Conservation (phyloP, 768 basidiomycete species). For the Boletellus ananas region DNA sequence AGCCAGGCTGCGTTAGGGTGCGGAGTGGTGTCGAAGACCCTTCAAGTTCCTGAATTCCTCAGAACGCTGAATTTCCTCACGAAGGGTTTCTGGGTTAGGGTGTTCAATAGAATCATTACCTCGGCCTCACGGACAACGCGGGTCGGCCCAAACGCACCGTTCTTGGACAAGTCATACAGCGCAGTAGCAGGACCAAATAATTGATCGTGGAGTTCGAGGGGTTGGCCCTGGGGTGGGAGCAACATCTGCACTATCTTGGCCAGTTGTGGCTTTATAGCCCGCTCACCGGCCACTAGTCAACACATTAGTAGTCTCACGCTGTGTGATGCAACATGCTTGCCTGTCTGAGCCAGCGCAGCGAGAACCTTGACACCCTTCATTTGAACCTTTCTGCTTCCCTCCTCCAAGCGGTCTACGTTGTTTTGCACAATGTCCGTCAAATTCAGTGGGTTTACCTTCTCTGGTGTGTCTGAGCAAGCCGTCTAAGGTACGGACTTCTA, state of each 20-base stretch:
- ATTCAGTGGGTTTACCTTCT: not conserved
- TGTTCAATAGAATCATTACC: not conserved
- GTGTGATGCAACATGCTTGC: not conserved
- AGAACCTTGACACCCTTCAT: conserved; percentile 6
- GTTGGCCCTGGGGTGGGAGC: not conserved
- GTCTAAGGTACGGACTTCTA: too few relatives aligned
- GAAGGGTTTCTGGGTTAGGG: not conserved
- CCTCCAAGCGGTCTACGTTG: not conserved
- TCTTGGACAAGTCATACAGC: conserved; percentile 2
- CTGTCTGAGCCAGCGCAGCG: conserved; percentile 4
- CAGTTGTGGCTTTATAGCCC: not conserved
- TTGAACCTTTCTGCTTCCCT: not conserved
- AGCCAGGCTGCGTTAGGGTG: too few relatives aligned
- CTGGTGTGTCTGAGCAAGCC: too few relatives aligned
- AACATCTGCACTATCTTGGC: conserved; percentile 2
- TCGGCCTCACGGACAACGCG: not conserved
- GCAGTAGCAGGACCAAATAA: not conserved
- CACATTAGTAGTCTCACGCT: not conserved
- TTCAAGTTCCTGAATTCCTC: not conserved
- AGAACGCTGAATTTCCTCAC: not conserved
- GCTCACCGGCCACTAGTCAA: not conserved
- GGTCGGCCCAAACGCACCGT: not conserved
- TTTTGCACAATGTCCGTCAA: not conserved
- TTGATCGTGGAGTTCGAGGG: not conserved
- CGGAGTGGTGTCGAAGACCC: too few relatives aligned